A percentile compares a stretch with the other conserved stretches of the same genome.
Evolutionary conservation across 1,284 basidiomycete species (phyloP).

Genomic region (Austroboletus niveus): DNA sequence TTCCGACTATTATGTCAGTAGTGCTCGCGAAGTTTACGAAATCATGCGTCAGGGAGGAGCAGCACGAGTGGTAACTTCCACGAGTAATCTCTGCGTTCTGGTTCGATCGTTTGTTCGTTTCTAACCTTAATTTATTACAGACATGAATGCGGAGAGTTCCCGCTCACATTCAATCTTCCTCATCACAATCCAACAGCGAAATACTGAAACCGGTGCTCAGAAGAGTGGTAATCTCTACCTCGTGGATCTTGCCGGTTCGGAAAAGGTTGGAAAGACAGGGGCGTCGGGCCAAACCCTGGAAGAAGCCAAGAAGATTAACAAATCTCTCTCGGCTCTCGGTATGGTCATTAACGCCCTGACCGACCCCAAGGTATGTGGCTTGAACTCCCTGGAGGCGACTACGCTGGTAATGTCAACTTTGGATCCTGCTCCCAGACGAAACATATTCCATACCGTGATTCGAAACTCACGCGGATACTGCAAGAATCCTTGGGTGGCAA

Average conservation of each 20-base stretch:
- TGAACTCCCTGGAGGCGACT: neutral
- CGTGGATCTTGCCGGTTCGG: slow-evolving; percentile 97
- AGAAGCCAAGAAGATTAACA: slow-evolving; percentile 99
- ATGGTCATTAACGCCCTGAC: slow-evolving; percentile 99
- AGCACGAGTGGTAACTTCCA: slow-evolving; percentile 91
- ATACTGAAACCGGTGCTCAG: slow-evolving; percentile 92
- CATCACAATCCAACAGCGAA: slow-evolving; percentile 95
- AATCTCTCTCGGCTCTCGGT: slow-evolving; percentile 93
- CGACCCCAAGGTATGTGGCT: slow-evolving; percentile 78
- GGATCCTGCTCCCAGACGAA: slow-evolving; percentile 64
- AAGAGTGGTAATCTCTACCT: slow-evolving; percentile 98
- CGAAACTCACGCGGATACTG: slow-evolving; percentile 97
- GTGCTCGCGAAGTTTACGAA: slow-evolving; percentile 95
- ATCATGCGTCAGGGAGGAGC: slow-evolving; percentile 97
- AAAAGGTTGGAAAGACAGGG: slow-evolving; percentile 99
- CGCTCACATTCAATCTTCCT: slow-evolving; percentile 99
- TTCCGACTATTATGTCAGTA: slow-evolving; percentile 97
- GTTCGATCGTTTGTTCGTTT: neutral
- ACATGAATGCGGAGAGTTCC: slow-evolving; percentile 99
- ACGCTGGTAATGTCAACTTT: slow-evolving; percentile 5
- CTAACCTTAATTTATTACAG: slow-evolving; percentile 43
- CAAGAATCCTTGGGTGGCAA: slow-evolving; percentile 99
- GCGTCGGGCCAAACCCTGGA: slow-evolving; percentile 98
- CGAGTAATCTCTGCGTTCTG: slow-evolving; percentile 60
- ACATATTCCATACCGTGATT: slow-evolving; percentile 98